Conservation (phyloP, 2,329 filamentous ascomycete genomes). For the Peltaster fructicola region DNA sequence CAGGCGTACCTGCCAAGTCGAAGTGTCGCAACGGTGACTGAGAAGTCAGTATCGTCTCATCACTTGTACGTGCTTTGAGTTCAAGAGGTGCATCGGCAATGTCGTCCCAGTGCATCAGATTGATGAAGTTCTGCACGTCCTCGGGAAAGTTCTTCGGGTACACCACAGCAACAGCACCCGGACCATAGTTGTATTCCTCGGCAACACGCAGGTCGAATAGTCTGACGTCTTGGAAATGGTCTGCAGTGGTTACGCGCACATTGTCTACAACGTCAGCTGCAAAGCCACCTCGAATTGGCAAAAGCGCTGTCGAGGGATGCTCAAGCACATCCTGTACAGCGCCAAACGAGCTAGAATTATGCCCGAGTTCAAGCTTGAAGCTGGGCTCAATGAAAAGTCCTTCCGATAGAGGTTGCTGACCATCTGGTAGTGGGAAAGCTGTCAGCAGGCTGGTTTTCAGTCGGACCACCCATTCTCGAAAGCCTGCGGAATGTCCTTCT, state of each 20-base stretch:
- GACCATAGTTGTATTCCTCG: slow-evolving; percentile 33
- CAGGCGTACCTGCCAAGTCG: slow-evolving; percentile 18
- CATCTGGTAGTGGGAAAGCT: slow-evolving; percentile 50
- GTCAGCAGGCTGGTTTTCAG: slow-evolving; percentile 50
- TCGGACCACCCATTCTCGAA: slow-evolving; percentile 26
- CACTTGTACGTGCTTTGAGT: slow-evolving; percentile 23
- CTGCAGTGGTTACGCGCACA: slow-evolving; percentile 50
- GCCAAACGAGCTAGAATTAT: no score
- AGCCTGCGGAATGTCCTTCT: slow-evolving; percentile 48
- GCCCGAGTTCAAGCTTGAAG: slow-evolving; percentile 42
- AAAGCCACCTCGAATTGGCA: slow-evolving; percentile 42
- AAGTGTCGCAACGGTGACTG: slow-evolving; percentile 23
- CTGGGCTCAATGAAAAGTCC: slow-evolving; percentile 60
- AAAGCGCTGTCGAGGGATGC: slow-evolving; percentile 21
- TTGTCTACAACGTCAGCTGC: slow-evolving; percentile 47
- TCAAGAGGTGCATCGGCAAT: slow-evolving; percentile 54
- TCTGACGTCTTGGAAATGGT: slow-evolving; percentile 90
- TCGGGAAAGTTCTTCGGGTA: slow-evolving; percentile 72
- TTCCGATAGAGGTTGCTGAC: slow-evolving; percentile 51
- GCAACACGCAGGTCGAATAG: slow-evolving; percentile 44
- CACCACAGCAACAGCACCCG: slow-evolving; percentile 66
- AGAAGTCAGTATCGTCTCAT: slow-evolving; percentile 12
- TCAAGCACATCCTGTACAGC: not conserved
- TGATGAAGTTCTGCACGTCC: slow-evolving; percentile 64
- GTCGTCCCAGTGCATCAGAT: slow-evolving; percentile 59